Evolutionary conservation across 1,284 basidiomycete genomes (phyloP), one percentile per base, ranked within the genome.

Genomic region (Heterobasidion annosum): DNA sequence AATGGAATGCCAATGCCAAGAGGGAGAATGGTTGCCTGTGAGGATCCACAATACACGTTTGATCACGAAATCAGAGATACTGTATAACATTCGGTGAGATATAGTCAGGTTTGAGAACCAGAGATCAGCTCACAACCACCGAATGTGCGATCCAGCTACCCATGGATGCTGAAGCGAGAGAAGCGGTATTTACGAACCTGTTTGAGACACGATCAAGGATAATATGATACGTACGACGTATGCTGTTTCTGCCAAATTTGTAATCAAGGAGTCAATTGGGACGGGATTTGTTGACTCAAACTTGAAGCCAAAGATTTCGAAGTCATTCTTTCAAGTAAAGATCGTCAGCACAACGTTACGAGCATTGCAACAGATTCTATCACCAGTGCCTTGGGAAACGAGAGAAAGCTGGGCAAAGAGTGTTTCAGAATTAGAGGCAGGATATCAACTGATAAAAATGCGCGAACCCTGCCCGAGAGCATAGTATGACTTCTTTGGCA

Each of bases 241-340:
- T 25, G 77, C 70, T 2, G 77, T 79, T 59, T 81, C 79, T 37
- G 71, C 78, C 5, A 81, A 66, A 61, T 80, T 81, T 15, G 79
- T 81, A 59, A 82, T 81, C 25, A 82, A 67, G 6, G 76, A 74
- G 59, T 86, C 83, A 57, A 86, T 83, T 0, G 83, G 81, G 8
- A 85, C 64, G 8, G 71, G 68, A 48, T 58, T 65, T 18, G 70
- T 65, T 12, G 72, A 70, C 52, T 70, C 65, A 60, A 73, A 76
- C 43, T 69, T 69, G 59, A 69, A 64, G 4, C 82, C 83, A 51
- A 84, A 69, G 13, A 85, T 66, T 47, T 75, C 70, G 57, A 86
- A 85, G 62, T 84, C 79, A 62, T 83, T 82, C 73, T 75, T 25
- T 7, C 47, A 1, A 19, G 15, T 25, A 42, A 33, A 35, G 18